phyloP scores from a whole-genome alignment of 768 basidiomycete species.

The Lactarius evosmus region DNA sequence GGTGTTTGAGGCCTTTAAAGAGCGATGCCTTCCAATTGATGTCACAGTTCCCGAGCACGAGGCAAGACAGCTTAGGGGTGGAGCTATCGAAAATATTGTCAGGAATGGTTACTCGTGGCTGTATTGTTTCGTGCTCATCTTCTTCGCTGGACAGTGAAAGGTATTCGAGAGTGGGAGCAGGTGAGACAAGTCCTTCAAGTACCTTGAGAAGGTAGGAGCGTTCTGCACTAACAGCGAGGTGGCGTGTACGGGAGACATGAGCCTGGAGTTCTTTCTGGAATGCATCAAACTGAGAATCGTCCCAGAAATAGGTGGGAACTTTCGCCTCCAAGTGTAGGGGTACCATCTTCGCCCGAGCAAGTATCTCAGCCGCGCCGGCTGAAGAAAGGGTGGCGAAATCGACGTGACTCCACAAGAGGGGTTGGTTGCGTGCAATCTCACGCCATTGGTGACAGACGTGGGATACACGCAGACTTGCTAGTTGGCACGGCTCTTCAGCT shows the following conservation, averaged over 20 bases:
- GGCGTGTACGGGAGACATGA: too few relatives aligned
- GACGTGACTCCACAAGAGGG: not conserved
- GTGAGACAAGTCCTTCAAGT: too few relatives aligned
- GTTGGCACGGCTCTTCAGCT: not conserved
- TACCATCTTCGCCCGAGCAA: not conserved
- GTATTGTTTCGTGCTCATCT: too few relatives aligned
- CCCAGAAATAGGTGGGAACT: accelerated
- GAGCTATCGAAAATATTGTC: not conserved
- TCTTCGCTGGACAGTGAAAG: too few relatives aligned
- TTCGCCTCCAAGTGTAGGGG: not conserved
- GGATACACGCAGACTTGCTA: not conserved
- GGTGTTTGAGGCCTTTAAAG: not conserved
- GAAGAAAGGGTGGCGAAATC: not conserved
- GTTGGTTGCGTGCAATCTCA: not conserved
- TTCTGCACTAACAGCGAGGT: too few relatives aligned
- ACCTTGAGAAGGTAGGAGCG: too few relatives aligned
- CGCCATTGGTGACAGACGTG: not conserved
- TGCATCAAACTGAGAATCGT: not conserved
- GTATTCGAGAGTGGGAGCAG: too few relatives aligned
- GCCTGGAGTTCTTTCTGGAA: not conserved
- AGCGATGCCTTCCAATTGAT: slow-evolving; percentile 8
- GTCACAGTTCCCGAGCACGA: slow-evolving; percentile 3
- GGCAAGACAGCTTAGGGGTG: slow-evolving; percentile 4
- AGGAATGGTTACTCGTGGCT: not conserved
- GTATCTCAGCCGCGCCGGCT: not conserved